Percentiles rank a stretch among this genome's conserved stretches.
Conservation (phyloP, 129 eudicot species). For the Sambucus nigra region DNA sequence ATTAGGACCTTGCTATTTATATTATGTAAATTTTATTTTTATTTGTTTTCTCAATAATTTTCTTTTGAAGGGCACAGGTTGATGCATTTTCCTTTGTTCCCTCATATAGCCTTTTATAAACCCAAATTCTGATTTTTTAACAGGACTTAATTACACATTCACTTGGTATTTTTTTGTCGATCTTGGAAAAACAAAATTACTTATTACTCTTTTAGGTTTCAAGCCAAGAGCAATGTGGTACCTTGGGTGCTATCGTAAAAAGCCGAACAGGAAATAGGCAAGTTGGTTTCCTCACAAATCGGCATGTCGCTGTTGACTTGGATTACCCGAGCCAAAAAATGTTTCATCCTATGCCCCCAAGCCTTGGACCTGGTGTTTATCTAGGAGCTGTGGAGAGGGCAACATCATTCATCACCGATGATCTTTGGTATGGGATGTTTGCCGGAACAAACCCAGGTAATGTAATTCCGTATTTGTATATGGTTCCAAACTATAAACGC, state of each 20-base stretch:
- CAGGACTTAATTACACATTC: neutral
- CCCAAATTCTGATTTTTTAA: too few species aligned
- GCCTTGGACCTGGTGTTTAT: conserved; percentile 82
- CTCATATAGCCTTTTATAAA: neutral
- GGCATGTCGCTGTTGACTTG: conserved; percentile 77
- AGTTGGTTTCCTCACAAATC: conserved; percentile 70
- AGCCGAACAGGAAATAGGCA: conserved; percentile 65
- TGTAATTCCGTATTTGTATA: neutral
- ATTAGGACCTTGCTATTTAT: too few species aligned
- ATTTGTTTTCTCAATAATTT: too few species aligned
- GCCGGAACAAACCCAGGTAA: conserved; percentile 89
- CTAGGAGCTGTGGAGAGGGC: conserved; percentile 89
- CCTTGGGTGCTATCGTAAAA: conserved; percentile 75
- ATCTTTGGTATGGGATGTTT: conserved; percentile 77
- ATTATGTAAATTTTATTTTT: too few species aligned
- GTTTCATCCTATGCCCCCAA: conserved; percentile 80
- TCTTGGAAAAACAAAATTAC: neutral
- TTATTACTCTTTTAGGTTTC: conserved; percentile 49
- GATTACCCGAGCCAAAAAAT: conserved; percentile 76
- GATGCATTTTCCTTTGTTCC: too few species aligned
- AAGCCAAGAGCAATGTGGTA: conserved; percentile 75
- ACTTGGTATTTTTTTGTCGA: neutral
- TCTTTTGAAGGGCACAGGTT: too few species aligned
- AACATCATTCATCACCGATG: conserved; percentile 67
- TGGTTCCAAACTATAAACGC: too few species aligned